Percentiles rank a stretch among this genome's conserved stretches.
These are phyloP conservation scores for Capsella rubella DNA, from an alignment of 441 rosid species.

Conservation along the genomic window DNA sequence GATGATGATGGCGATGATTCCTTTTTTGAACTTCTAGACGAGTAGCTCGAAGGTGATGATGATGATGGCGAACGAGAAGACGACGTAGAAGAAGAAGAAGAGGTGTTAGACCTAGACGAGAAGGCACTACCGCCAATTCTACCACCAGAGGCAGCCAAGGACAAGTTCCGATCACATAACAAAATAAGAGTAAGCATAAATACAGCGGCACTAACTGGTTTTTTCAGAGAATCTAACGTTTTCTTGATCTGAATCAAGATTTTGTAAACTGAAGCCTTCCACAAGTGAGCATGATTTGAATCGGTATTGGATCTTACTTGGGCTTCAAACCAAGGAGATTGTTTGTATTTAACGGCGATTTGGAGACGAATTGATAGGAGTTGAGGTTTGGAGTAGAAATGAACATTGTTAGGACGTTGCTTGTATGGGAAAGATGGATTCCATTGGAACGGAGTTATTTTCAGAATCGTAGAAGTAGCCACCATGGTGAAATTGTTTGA, in stretches of 20 bases:
- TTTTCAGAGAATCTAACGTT: slow-evolving; percentile 53
- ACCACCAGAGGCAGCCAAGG: slow-evolving; percentile 83
- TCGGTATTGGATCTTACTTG: neutral
- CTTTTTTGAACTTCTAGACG: too few relatives aligned
- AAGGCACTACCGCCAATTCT: slow-evolving; percentile 72
- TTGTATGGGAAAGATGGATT: slow-evolving; percentile 40
- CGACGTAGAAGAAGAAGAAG: slow-evolving; percentile 48
- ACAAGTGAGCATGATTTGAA: neutral
- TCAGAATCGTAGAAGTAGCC: slow-evolving; percentile 52
- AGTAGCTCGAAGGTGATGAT: too few relatives aligned
- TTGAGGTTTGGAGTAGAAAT: slow-evolving; percentile 33
- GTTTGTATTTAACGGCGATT: slow-evolving; percentile 36
- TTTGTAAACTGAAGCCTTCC: slow-evolving; percentile 46
- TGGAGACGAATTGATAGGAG: slow-evolving; percentile 34
- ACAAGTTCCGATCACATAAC: slow-evolving; percentile 55
- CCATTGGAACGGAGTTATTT: slow-evolving; percentile 53
- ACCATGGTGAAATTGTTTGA: slow-evolving; percentile 24
- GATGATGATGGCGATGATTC: too few relatives aligned
- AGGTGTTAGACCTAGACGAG: slow-evolving; percentile 51
- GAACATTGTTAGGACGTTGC: slow-evolving; percentile 18
- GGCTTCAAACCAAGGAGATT: neutral
- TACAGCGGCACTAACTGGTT: slow-evolving; percentile 64
- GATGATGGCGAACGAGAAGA: too few relatives aligned
- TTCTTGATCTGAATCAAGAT: slow-evolving; percentile 39
- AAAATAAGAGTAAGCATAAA: slow-evolving; percentile 59